phyloP scores from a whole-genome alignment of 1,139 yeast genomes.

The Arxiozyma heterogenica region DNA sequence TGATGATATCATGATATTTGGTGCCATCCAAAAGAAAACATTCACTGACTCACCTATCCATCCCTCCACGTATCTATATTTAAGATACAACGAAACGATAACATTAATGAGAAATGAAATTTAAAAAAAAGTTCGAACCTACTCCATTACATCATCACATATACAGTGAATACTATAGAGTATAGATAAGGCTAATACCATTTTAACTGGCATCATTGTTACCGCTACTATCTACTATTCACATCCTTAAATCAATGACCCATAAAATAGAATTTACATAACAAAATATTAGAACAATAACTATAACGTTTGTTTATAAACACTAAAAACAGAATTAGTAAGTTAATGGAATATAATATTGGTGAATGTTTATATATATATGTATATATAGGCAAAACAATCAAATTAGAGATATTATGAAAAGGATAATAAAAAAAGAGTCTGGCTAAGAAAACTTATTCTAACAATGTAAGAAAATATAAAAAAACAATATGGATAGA shows the following conservation, averaged over 20 bases:
- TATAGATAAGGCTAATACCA: too few relatives aligned
- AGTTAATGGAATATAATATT: conserved; percentile 2
- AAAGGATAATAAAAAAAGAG: background rate
- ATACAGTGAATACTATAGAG: too few relatives aligned
- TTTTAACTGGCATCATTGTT: too few relatives aligned
- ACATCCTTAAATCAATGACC: background rate
- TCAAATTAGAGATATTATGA: background rate
- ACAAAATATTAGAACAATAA: background rate
- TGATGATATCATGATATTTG: too few relatives aligned
- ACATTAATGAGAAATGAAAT: background rate
- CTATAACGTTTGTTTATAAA: too few relatives aligned
- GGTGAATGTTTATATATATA: conserved; percentile 4
- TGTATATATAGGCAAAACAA: background rate
- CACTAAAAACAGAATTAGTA: background rate
- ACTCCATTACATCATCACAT: background rate
- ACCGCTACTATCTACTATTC: background rate
- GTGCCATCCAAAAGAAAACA: too few relatives aligned
- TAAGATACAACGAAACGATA: background rate
- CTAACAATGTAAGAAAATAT: background rate
- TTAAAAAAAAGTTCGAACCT: too few relatives aligned
- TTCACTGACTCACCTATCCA: background rate
- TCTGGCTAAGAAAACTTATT: background rate
- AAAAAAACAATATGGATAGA: background rate
- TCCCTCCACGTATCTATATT: background rate
- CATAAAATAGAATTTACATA: background rate